A percentile compares a stretch with the other conserved stretches of the same genome.
Evolutionary conservation across 2,329 filamentous ascomycete genomes (phyloP).

Genomic region (Cytospora mali): DNA sequence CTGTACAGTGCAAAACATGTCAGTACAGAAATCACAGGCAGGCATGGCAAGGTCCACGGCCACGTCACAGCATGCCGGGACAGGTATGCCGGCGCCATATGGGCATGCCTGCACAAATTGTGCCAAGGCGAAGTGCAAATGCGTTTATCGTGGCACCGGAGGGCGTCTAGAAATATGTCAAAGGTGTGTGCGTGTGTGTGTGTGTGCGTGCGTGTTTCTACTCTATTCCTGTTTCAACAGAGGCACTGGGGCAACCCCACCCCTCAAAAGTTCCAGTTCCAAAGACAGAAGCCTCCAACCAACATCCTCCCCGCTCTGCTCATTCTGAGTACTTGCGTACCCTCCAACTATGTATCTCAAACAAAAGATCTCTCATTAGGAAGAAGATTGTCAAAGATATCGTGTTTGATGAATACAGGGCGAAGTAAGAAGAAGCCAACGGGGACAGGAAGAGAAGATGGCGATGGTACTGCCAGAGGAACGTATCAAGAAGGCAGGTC

Average conservation of each 20-base stretch:
- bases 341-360: too few species aligned
- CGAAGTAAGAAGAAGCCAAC: not conserved
- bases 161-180: constrained; percentile 38
- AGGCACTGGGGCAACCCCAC: not conserved
- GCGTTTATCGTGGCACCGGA: constrained; percentile 41
- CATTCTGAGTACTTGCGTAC: too few species aligned
- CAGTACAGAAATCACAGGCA: not conserved
- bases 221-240: not conserved
- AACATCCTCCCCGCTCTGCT: not conserved
- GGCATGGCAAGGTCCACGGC: not conserved
- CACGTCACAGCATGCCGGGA: not conserved
- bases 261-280: too few species aligned
- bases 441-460: not conserved
- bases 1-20: not conserved
- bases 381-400: not conserved
- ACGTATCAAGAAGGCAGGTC: not conserved
- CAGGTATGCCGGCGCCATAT: constrained; percentile 37
- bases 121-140: constrained; percentile 51
- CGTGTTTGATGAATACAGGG: not conserved
- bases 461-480: too few species aligned
- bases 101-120: constrained; percentile 52
- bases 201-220: too few species aligned
- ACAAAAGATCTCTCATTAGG: not conserved
- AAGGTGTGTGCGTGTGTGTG: constrained; percentile 34
- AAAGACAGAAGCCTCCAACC: too few species aligned